These are phyloP conservation scores for Pseudisothecium myosuroides DNA, from an alignment of 225 moss, liverwort and hornwort species.

Conservation along the genomic window DNA sequence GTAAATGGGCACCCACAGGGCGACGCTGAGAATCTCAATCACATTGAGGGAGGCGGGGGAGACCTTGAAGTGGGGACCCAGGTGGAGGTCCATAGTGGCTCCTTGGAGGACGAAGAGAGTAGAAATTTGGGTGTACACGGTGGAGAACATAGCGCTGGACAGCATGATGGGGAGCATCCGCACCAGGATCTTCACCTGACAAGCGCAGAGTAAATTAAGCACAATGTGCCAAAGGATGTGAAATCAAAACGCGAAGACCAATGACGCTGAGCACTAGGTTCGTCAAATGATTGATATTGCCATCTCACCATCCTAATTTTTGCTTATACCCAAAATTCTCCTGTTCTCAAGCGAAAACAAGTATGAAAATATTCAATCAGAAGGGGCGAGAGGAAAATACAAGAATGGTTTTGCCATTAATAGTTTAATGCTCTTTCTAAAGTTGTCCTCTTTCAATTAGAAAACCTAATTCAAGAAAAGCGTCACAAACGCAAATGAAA, in stretches of 20 bases:
- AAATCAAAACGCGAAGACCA: neutral
- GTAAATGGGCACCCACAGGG: slow-evolving; percentile 19
- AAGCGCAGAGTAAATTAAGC: neutral
- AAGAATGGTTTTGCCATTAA: neutral
- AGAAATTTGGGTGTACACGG: slow-evolving; percentile 23
- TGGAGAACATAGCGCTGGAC: slow-evolving; percentile 32
- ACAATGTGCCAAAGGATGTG: too few species aligned
- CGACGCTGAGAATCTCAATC: slow-evolving; percentile 24
- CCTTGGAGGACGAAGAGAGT: slow-evolving; percentile 41
- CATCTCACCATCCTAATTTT: neutral
- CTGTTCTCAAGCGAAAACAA: neutral
- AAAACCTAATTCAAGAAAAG: neutral
- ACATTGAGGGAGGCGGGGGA: slow-evolving; percentile 29
- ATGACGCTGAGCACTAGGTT: neutral
- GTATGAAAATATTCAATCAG: neutral
- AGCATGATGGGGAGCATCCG: slow-evolving; percentile 36
- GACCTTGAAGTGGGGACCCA: slow-evolving; percentile 27
- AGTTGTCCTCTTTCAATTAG: neutral
- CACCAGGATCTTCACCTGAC: slow-evolving; percentile 15
- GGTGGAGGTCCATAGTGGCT: slow-evolving; percentile 21
- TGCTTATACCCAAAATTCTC: neutral
- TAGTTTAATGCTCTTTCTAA: neutral
- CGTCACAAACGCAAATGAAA: neutral
- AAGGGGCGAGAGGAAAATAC: neutral
- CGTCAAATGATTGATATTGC: neutral